Conservation (phyloP, 495 filamentous ascomycete genomes). For the Penicillium chermesinum region DNA sequence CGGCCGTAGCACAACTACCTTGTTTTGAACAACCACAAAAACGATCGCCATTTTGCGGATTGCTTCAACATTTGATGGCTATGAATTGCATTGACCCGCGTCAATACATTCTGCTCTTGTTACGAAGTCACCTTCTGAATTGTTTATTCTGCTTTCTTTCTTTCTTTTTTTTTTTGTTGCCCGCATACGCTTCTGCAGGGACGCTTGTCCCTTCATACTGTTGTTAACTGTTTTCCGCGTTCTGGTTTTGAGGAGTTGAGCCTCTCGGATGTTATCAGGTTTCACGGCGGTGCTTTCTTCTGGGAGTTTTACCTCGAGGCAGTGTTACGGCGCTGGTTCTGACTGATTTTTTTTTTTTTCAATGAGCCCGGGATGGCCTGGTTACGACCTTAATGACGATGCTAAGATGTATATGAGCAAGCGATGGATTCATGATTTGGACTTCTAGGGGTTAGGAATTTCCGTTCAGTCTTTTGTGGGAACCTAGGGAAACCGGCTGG, state of each 20-base stretch:
- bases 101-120: background rate
- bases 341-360: slow-evolving; percentile 26
- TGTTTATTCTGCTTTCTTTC: background rate
- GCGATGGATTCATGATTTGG: slow-evolving; percentile 35
- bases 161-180: background rate
- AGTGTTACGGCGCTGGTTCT: slow-evolving; percentile 22
- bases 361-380: slow-evolving; percentile 31
- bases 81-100: background rate
- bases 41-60: background rate
- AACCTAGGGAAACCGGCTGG: slow-evolving; percentile 10
- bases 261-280: slow-evolving; percentile 14
- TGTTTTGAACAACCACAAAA: slow-evolving; percentile 27
- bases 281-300: slow-evolving; percentile 20
- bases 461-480: slow-evolving; percentile 8
- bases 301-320: slow-evolving; percentile 33
- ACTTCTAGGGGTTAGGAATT: slow-evolving; percentile 19
- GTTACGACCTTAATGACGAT: slow-evolving; percentile 44
- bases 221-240: slow-evolving; percentile 14
- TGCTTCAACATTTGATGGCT: no score
- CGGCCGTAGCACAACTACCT: slow-evolving; percentile 38
- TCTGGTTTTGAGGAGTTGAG: slow-evolving; percentile 18
- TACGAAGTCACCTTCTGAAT: background rate
- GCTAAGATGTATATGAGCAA: slow-evolving; percentile 45
- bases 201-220: slow-evolving; percentile 6
- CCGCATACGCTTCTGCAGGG: slow-evolving; percentile 5